Evolutionary conservation across 371 early-diverging fungal genomes (phyloP).

Genomic region (Mucor irregularis): DNA sequence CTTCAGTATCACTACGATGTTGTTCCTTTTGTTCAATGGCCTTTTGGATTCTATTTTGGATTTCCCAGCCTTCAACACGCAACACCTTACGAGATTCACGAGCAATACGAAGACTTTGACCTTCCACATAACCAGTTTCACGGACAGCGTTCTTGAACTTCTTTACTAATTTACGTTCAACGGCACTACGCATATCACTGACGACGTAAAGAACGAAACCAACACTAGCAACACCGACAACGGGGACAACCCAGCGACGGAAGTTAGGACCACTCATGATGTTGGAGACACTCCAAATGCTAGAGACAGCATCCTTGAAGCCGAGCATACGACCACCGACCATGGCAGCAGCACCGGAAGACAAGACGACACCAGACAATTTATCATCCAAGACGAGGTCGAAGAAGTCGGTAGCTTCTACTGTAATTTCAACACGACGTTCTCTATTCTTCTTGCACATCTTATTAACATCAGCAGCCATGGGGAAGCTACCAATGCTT

Average conservation of each 20-base stretch:
- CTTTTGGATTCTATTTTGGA: constrained; percentile 80
- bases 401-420: constrained; percentile 71
- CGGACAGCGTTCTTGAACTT: constrained; percentile 73
- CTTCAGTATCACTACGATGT: constrained; percentile 62
- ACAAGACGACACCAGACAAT: constrained; percentile 46
- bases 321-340: constrained; percentile 51
- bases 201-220: constrained; percentile 79
- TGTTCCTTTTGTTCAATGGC: constrained; percentile 78
- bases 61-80: constrained; percentile 83
- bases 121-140: constrained; percentile 65
- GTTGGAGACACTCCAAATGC: constrained; percentile 44
- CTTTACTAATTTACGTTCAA: constrained; percentile 78
- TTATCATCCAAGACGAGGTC: constrained; percentile 63
- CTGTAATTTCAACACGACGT: constrained; percentile 51
- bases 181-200: constrained; percentile 79
- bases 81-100: constrained; percentile 75
- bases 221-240: constrained; percentile 59
- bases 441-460: constrained; percentile 43
- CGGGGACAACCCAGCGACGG: constrained; percentile 44
- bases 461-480: constrained; percentile 44
- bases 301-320: constrained; percentile 45
- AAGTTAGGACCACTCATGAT: constrained; percentile 37
- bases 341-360: constrained; percentile 45
- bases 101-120: constrained; percentile 72
- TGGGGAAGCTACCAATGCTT: constrained; percentile 47